A percentile compares a stretch with the other conserved stretches of the same genome.
phyloP scores from a whole-genome alignment of 2,329 filamentous ascomycete species.

The Tolypocladium sp. region DNA sequence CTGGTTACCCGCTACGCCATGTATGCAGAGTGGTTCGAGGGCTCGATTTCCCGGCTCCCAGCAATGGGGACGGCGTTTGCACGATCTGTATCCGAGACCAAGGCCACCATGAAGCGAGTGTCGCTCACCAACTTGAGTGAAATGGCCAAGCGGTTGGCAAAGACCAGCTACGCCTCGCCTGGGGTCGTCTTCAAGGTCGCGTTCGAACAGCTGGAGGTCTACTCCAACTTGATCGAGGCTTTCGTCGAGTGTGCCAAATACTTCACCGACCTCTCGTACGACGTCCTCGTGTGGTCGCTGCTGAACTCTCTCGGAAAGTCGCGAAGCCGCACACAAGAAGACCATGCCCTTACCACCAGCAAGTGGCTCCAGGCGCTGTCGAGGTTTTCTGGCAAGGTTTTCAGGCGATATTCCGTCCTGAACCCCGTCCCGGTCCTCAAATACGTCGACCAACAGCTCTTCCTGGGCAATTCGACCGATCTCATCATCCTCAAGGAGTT shows the following conservation, averaged over 20 bases:
- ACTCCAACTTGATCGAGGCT: conserved; percentile 88
- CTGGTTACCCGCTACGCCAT: conserved; percentile 72
- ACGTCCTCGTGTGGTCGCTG: conserved; percentile 87
- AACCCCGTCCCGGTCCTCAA: conserved; percentile 78
- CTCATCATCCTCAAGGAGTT: conserved; percentile 87
- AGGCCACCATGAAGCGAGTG: conserved; percentile 79
- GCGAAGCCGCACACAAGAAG: conserved; percentile 52
- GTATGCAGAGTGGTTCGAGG: conserved; percentile 88
- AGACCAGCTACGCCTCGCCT: conserved; percentile 84
- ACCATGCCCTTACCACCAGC: conserved; percentile 66
- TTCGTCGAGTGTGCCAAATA: conserved; percentile 93
- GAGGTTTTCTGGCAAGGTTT: conserved; percentile 84
- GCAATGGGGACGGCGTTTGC: conserved; percentile 74
- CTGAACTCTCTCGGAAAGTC: conserved; percentile 63
- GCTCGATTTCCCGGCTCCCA: conserved; percentile 64
- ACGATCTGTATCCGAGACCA: conserved; percentile 67
- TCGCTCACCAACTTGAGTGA: conserved; percentile 77
- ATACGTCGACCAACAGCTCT: conserved; percentile 80
- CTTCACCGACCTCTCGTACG: conserved; percentile 86
- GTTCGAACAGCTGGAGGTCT: conserved; percentile 83
- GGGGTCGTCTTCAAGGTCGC: conserved; percentile 86
- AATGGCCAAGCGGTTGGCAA: conserved; percentile 83
- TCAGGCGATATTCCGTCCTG: conserved; percentile 76
- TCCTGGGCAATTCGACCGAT: conserved; percentile 76
- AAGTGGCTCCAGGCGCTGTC: conserved; percentile 87